phyloP scores from a whole-genome alignment of 2,329 filamentous ascomycete species.

The Immersiporthe knoxdaviesiana region DNA sequence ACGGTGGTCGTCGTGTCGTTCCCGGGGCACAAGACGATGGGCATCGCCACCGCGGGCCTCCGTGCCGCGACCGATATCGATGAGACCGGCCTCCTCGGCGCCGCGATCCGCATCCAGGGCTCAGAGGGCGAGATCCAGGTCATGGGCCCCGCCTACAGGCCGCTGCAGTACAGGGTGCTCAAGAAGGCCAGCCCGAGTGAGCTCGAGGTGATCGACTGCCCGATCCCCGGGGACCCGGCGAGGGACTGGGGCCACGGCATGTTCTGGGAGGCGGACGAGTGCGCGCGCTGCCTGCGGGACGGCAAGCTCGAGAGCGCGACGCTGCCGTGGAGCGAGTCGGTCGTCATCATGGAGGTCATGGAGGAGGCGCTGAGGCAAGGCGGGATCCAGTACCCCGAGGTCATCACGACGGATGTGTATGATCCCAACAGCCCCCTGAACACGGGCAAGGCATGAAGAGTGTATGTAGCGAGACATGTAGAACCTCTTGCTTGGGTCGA shows the following conservation, averaged over 20 bases:
- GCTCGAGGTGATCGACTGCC: constrained; percentile 55
- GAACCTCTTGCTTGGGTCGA: too few relatives aligned
- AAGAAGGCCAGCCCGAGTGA: constrained; percentile 52
- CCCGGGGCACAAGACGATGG: constrained; percentile 69
- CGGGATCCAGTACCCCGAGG: constrained; percentile 56
- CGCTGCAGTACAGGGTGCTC: constrained; percentile 67
- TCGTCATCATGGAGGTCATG: constrained; percentile 81
- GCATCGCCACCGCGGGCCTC: constrained; percentile 70
- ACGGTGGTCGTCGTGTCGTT: constrained; percentile 81
- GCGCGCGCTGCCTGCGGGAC: constrained; percentile 61
- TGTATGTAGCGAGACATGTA: too few relatives aligned
- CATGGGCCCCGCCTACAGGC: constrained; percentile 70
- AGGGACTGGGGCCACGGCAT: constrained; percentile 73
- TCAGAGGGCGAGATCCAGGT: constrained; percentile 83
- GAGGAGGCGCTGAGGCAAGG: constrained; percentile 59
- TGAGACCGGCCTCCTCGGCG: constrained; percentile 59
- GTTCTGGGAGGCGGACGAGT: constrained; percentile 62
- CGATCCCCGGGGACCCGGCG: constrained; percentile 54
- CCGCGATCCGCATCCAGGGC: constrained; percentile 79
- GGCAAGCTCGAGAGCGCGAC: constrained; percentile 75
- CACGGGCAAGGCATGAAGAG: constrained; percentile 45
- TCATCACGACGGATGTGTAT: constrained; percentile 61
- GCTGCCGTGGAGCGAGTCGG: constrained; percentile 74
- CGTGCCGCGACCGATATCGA: constrained; percentile 66
- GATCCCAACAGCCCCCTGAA: constrained; percentile 66